Conservation (phyloP, 2,329 filamentous ascomycete species). For the Pseudocercospora musae region DNA sequence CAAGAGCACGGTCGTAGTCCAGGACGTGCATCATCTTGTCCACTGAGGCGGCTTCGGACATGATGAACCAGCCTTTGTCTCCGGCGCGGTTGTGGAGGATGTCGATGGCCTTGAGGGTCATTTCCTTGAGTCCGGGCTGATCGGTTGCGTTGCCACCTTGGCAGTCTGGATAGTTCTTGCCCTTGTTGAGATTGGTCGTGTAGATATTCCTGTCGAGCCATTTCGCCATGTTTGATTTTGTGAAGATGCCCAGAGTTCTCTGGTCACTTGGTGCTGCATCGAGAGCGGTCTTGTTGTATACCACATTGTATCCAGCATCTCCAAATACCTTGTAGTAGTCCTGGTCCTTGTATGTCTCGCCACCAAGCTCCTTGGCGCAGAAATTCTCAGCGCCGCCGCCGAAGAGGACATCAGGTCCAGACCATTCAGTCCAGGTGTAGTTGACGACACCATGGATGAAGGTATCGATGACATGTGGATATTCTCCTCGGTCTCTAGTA, state of each 20-base stretch:
- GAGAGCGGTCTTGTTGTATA: constrained; percentile 71
- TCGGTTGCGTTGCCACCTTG: constrained; percentile 63
- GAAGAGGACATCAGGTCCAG: constrained; percentile 76
- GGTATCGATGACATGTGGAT: constrained; percentile 70
- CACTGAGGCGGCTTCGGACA: constrained; percentile 80
- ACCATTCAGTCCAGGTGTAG: constrained; percentile 74
- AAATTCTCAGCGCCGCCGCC: constrained; percentile 80
- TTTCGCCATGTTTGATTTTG: constrained; percentile 69
- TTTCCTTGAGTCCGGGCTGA: constrained; percentile 80
- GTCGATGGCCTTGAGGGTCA: constrained; percentile 66
- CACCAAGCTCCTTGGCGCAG: constrained; percentile 52
- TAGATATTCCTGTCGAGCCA: constrained; percentile 84
- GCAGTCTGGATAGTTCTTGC: constrained; percentile 68
- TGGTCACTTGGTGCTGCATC: constrained; percentile 54
- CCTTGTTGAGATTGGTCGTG: constrained; percentile 62
- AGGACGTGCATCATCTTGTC: constrained; percentile 88
- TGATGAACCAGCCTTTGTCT: constrained; percentile 74
- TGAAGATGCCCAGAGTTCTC: constrained; percentile 75
- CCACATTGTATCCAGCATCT: constrained; percentile 68
- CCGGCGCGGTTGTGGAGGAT: constrained; percentile 51
- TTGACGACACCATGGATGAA: constrained; percentile 73
- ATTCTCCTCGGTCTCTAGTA: constrained; percentile 65
- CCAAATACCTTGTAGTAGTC: constrained; percentile 71
- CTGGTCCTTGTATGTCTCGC: constrained; percentile 63
- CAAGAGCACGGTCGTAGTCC: constrained; percentile 81